phyloP scores from a whole-genome alignment of 75 land plant genomes.

The Isoetes taiwanensis region DNA sequence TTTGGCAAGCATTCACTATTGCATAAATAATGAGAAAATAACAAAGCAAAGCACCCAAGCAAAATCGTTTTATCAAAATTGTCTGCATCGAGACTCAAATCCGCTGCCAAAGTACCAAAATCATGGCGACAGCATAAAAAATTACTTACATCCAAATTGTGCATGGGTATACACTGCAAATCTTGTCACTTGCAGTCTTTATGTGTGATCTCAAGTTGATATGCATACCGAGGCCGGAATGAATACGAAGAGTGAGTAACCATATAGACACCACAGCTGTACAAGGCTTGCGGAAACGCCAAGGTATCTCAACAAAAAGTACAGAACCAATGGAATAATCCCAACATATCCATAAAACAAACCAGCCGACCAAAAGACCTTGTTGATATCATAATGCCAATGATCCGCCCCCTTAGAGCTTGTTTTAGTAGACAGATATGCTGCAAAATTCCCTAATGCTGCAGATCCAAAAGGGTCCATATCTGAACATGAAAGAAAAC shows the following conservation, averaged over 20 bases:
- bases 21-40: no score
- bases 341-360: constrained; percentile 90
- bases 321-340: constrained; percentile 65
- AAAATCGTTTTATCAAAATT: no score
- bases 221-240: constrained; percentile 84
- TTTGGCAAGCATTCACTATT: no score
- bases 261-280: constrained; percentile 90
- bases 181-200: no score
- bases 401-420: constrained; percentile 31
- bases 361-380: constrained; percentile 93
- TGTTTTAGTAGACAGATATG: constrained; percentile 74
- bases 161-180: no score
- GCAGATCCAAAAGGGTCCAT: constrained; percentile 99
- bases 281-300: constrained; percentile 84
- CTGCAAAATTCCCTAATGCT: constrained; percentile 90
- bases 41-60: no score
- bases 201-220: background rate
- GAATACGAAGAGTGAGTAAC: constrained; percentile 92
- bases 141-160: no score
- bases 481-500: constrained; percentile 53
- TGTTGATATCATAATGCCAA: constrained; percentile 92
- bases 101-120: no score
- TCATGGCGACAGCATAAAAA: no score
- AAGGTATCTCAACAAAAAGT: constrained; percentile 80
- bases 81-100: no score